Conservation (phyloP, 169 alveolate genomes). For the Plasmodium reichenowi region DNA sequence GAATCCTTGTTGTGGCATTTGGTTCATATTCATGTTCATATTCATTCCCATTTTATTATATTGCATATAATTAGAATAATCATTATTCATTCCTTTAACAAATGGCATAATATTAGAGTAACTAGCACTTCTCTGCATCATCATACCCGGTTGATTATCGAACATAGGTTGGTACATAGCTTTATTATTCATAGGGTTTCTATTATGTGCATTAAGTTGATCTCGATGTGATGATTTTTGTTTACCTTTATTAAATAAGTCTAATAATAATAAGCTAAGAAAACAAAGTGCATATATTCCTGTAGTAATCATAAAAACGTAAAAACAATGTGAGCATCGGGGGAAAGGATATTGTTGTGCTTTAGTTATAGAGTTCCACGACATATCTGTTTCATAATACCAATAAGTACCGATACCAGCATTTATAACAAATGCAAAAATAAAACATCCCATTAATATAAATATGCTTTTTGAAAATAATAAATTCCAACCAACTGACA, state of each 20-base stretch:
- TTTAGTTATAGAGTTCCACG: constrained; percentile 46
- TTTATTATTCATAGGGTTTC: constrained; percentile 17
- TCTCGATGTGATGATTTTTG: constrained; percentile 52
- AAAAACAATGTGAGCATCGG: constrained; percentile 52
- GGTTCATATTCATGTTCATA: neutral
- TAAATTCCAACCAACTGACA: constrained; percentile 55
- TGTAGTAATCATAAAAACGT: constrained; percentile 52
- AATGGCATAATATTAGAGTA: constrained; percentile 39
- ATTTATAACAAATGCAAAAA: constrained; percentile 52
- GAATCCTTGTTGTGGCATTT: neutral
- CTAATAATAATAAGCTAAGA: constrained; percentile 22
- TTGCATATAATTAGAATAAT: constrained; percentile 26
- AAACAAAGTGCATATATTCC: constrained; percentile 49
- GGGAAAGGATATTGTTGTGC: constrained; percentile 71
- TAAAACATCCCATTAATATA: constrained; percentile 54
- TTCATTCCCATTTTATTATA: constrained; percentile 48
- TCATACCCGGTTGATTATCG: constrained; percentile 15
- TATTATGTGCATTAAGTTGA: constrained; percentile 28
- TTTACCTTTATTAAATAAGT: constrained; percentile 10
- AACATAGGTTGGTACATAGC: constrained; percentile 49
- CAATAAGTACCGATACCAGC: constrained; percentile 63
- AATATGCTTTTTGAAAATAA: constrained; percentile 45
- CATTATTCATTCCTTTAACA: constrained; percentile 28
- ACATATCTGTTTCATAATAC: constrained; percentile 70
- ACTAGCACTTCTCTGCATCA: constrained; percentile 67